A percentile compares a stretch with the other conserved stretches of the same genome.
phyloP scores from a whole-genome alignment of 208 protist genomes.

The Entamoeba moshkovskii region DNA sequence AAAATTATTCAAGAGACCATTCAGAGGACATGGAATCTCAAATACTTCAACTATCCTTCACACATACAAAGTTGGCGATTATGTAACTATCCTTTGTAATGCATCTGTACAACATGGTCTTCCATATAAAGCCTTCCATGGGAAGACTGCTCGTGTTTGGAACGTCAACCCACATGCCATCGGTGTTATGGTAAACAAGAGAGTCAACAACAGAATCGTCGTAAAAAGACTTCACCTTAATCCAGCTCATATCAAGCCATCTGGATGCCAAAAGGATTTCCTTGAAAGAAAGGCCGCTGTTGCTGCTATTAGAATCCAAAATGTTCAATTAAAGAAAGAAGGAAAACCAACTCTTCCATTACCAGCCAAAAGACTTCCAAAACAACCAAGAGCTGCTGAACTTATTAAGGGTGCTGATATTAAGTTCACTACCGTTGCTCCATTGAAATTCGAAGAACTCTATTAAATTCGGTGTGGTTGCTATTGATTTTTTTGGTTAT shows the following conservation, averaged over 20 bases:
- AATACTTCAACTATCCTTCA: conserved; percentile 80
- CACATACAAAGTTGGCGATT: conserved; percentile 90
- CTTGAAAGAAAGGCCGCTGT: conserved; percentile 41
- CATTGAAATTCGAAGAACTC: not conserved
- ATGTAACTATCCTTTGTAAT: conserved; percentile 92
- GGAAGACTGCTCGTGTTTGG: conserved; percentile 94
- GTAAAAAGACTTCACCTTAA: conserved; percentile 97
- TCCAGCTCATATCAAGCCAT: conserved; percentile 86
- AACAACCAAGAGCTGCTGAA: not conserved
- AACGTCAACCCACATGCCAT: conserved; percentile 91
- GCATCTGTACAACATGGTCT: conserved; percentile 93
- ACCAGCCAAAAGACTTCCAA: not conserved
- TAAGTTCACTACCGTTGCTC: not conserved
- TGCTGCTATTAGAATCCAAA: not conserved
- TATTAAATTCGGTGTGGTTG: not conserved
- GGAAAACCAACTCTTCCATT: not conserved
- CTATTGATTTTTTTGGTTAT: too few species aligned
- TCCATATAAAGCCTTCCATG: conserved; percentile 99
- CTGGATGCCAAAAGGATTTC: conserved; percentile 59
- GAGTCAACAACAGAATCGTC: conserved; percentile 79
- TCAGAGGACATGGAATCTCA: conserved; percentile 73
- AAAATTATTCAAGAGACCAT: conserved; percentile 82
- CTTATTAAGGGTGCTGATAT: not conserved
- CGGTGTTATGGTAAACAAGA: conserved; percentile 97
- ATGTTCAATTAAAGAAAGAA: not conserved